These are phyloP conservation scores for Nymphaea colorata DNA, from an alignment of 164 flowering plant genomes.

Conservation along the genomic window DNA sequence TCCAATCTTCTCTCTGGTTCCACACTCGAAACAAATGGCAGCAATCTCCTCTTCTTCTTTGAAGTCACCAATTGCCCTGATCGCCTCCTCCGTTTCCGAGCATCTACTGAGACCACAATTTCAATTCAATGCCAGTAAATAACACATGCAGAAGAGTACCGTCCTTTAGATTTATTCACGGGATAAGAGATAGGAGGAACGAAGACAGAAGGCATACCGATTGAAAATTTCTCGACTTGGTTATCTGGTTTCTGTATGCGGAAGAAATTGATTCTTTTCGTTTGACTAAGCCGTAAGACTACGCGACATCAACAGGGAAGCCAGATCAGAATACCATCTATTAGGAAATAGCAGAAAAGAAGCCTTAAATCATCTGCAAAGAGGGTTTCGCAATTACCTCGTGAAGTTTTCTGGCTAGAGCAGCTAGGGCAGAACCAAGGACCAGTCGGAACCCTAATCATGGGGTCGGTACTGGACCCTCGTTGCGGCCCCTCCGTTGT, in stretches of 20 bases:
- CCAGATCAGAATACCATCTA: too few species aligned
- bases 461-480: not conserved
- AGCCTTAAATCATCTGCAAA: not conserved
- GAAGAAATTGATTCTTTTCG: slow-evolving; percentile 51
- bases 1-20: slow-evolving; percentile 35
- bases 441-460: slow-evolving; percentile 35
- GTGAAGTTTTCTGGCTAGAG: slow-evolving; percentile 18
- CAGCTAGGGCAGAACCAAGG: slow-evolving; percentile 56
- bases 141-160: not conserved
- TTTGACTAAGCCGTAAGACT: slow-evolving; percentile 43
- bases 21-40: slow-evolving; percentile 46
- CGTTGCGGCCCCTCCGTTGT: not conserved
- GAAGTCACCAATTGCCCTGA: slow-evolving; percentile 22
- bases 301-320: not conserved
- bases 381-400: slow-evolving; percentile 26
- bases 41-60: slow-evolving; percentile 40
- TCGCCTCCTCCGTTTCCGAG: slow-evolving; percentile 41
- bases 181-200: not conserved
- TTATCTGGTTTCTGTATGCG: slow-evolving; percentile 27
- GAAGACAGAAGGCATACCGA: not conserved
- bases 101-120: slow-evolving; percentile 17
- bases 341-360: not conserved
- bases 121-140: not conserved
- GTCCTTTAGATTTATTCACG: not conserved
- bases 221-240: not conserved